Percentiles rank a stretch among this genome's conserved stretches.
These are phyloP conservation scores for Tulasnella sp. DNA, from an alignment of 768 basidiomycete genomes.

Conservation along the genomic window DNA sequence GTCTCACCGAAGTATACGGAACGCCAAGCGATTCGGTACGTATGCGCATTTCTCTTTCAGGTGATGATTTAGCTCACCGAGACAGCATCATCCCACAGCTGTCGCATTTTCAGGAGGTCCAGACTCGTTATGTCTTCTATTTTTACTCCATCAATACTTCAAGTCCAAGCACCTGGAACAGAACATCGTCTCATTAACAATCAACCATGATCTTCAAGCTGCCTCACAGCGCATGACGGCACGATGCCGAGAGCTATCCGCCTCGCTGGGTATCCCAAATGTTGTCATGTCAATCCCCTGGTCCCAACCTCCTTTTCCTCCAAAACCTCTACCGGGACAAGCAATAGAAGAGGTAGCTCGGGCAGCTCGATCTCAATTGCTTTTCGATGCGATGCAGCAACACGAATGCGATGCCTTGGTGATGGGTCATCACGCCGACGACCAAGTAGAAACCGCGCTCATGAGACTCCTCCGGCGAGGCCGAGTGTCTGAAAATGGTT, in stretches of 20 bases:
- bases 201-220: slow-evolving; percentile 68
- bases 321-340: slow-evolving; percentile 42
- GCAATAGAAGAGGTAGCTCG: slow-evolving; percentile 59
- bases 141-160: slow-evolving; percentile 48
- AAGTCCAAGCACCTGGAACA: slow-evolving; percentile 33
- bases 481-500: not conserved
- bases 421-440: slow-evolving; percentile 75
- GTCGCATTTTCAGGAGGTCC: slow-evolving; percentile 79
- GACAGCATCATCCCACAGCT: slow-evolving; percentile 42
- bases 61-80: not conserved
- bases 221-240: slow-evolving; percentile 56
- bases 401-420: slow-evolving; percentile 48
- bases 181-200: slow-evolving; percentile 53
- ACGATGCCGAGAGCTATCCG: slow-evolving; percentile 47
- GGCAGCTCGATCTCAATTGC: slow-evolving; percentile 51
- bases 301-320: slow-evolving; percentile 53
- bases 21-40: slow-evolving; percentile 14
- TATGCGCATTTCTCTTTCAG: not conserved
- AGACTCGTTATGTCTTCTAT: slow-evolving; percentile 76
- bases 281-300: slow-evolving; percentile 53
- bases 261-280: slow-evolving; percentile 47
- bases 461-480: slow-evolving; percentile 50
- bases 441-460: slow-evolving; percentile 77
- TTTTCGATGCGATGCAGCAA: slow-evolving; percentile 50
- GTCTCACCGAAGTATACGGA: not conserved